These are phyloP conservation scores for Cladosporium sp. DNA, from an alignment of 2,329 filamentous ascomycete species.

Conservation along the genomic window DNA sequence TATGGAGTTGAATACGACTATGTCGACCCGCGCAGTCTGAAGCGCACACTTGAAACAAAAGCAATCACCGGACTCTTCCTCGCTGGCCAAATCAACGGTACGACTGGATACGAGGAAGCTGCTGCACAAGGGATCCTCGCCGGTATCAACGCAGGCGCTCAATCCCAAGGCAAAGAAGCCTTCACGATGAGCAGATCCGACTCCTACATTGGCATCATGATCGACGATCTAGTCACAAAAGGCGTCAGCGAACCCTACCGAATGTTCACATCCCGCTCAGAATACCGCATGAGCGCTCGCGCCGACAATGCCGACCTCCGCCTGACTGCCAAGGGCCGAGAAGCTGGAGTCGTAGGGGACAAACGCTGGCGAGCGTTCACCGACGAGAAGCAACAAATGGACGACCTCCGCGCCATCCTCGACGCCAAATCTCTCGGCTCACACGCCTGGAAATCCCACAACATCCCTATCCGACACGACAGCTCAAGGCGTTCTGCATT, in stretches of 20 bases:
- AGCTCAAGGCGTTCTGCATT: slow-evolving; percentile 66
- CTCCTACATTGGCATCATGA: slow-evolving; percentile 97
- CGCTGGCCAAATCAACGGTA: slow-evolving; percentile 96
- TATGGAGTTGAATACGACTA: slow-evolving; percentile 99
- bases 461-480: slow-evolving; percentile 66
- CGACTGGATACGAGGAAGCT: slow-evolving; percentile 96
- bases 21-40: slow-evolving; percentile 84
- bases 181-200: slow-evolving; percentile 75
- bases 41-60: slow-evolving; percentile 91
- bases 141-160: slow-evolving; percentile 89
- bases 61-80: slow-evolving; percentile 83
- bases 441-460: slow-evolving; percentile 63
- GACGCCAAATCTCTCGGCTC: slow-evolving; percentile 55
- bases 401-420: slow-evolving; percentile 60
- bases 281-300: slow-evolving; percentile 88
- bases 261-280: slow-evolving; percentile 95
- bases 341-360: slow-evolving; percentile 75
- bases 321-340: slow-evolving; percentile 72
- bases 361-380: slow-evolving; percentile 69
- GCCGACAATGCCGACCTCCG: slow-evolving; percentile 92
- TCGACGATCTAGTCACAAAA: slow-evolving; percentile 95
- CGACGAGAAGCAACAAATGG: slow-evolving; percentile 63
- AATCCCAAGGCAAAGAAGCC: slow-evolving; percentile 60
- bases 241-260: slow-evolving; percentile 95
- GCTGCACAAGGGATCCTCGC: slow-evolving; percentile 90